Base-by-base conservation (phyloP, 2,329 filamentous ascomycete species). In the Monosporascus sp. region DNA sequence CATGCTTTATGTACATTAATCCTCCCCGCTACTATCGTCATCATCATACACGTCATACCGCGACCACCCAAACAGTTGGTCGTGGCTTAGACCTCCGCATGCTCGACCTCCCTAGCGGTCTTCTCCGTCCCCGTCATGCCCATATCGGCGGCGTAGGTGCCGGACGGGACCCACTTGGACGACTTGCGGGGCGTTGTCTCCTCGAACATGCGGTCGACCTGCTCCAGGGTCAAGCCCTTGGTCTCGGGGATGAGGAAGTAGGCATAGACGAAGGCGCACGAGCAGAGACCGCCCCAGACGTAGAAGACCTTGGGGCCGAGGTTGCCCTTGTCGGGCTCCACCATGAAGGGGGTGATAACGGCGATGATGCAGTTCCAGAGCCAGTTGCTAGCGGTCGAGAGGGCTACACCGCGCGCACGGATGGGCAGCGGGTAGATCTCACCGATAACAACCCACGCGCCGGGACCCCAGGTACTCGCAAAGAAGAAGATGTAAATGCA, bases 401-500 rank as follows among this genome's bases (percentile, higher is more conserved):
- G 80, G 63, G 82, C 90, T 55, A 96, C 90, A 75, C 91, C 91
- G 61, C 89, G 88, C 41, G 91, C 88, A 65, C 91, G 88, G 73
- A 96, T 93, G 57, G 89, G 89, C 51, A 96, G 83, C 54, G 90
- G 90, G 83, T 88, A 96, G 72, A 94, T 88, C 77, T 96, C 90
- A 68, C 90, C 90, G 65, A 94, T 92, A 62, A 95, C 81, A 51
- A 87, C 83, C 88, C 87, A 91, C 50, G 88, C 81, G 49, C 84
- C 87, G 7, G 65, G 65, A n/a, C 90, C 90, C 90, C 90, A 96
- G 59, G 90, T 96, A 54, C 82, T 85, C 55, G 90, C 90, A 70
- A 96, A 96, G 80, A 87, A 93, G 81, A 90, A 91, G 78, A 96
- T 92, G 80, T 91, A 94, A 77, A 96, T 86, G 75, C 86, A 88